These are phyloP conservation scores for Neurospora sp. DNA, from an alignment of 495 filamentous ascomycete species.

Conservation along the genomic window DNA sequence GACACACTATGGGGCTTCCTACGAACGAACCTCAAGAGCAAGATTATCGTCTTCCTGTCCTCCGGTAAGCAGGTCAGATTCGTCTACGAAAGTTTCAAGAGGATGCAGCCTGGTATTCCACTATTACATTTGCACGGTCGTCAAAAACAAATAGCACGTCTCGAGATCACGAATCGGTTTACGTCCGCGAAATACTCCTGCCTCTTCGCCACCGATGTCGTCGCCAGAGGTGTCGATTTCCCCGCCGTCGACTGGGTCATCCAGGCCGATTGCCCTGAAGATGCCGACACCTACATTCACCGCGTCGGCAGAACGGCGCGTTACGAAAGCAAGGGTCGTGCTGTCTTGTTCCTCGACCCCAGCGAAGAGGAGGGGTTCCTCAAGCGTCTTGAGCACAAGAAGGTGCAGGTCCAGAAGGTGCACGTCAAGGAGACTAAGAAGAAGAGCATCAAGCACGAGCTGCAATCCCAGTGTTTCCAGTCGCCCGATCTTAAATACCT, in stretches of 20 bases:
- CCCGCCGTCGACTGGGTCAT: conserved; percentile 97
- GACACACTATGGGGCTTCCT: conserved; percentile 90
- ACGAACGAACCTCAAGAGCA: conserved; percentile 73
- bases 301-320: conserved; percentile 89
- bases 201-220: conserved; percentile 91
- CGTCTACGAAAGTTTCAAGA: conserved; percentile 84
- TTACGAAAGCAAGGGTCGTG: conserved; percentile 78
- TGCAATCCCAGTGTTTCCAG: conserved; percentile 92
- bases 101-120: conserved; percentile 89
- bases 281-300: conserved; percentile 96
- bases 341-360: conserved; percentile 85
- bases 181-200: conserved; percentile 67
- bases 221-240: conserved; percentile 88
- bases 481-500: conserved; percentile 90
- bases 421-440: conserved; percentile 85
- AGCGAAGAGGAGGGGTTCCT: conserved; percentile 85
- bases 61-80: conserved; percentile 95
- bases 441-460: conserved; percentile 65
- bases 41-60: conserved; percentile 89
- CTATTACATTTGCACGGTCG: conserved; percentile 91
- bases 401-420: conserved; percentile 74
- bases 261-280: conserved; percentile 89
- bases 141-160: conserved; percentile 79
- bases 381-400: conserved; percentile 71
- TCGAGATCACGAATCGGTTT: conserved; percentile 80